Conservation (phyloP, 2,329 filamentous ascomycete species). For the Colletotrichum sp. region DNA sequence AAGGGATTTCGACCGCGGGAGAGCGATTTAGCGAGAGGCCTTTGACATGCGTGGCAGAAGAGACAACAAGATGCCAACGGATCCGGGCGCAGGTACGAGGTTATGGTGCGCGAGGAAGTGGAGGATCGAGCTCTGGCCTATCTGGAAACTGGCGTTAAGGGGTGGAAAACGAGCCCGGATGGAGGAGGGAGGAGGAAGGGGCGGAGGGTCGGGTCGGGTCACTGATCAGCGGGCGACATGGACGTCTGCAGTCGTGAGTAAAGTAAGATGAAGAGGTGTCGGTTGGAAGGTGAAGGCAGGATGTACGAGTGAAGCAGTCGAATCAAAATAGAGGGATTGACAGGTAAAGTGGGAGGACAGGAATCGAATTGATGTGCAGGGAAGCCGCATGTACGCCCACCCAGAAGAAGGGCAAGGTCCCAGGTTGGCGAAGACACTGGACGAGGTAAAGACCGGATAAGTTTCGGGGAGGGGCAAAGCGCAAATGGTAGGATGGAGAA, state of each 20-base stretch:
- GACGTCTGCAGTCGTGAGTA: not conserved
- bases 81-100: not conserved
- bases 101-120: not conserved
- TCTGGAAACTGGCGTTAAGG: not conserved
- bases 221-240: conserved; percentile 3
- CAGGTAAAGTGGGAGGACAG: not conserved
- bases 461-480: not conserved
- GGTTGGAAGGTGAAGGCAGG: not conserved
- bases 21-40: not conserved
- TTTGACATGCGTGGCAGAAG: not conserved
- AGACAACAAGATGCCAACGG: not conserved
- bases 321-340: not conserved
- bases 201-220: not conserved
- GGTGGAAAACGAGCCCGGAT: not conserved
- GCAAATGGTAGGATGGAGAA: not conserved
- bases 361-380: not conserved
- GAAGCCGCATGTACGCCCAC: not conserved
- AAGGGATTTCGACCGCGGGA: not conserved
- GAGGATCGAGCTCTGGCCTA: not conserved
- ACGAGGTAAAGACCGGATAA: not conserved
- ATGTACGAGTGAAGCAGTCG: not conserved
- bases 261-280: not conserved
- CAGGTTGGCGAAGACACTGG: not conserved
- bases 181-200: not conserved
- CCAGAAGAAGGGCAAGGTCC: not conserved